Evolutionary conservation across 2,329 filamentous ascomycete genomes (phyloP).

Genomic region (Pezicula neosporulosa): DNA sequence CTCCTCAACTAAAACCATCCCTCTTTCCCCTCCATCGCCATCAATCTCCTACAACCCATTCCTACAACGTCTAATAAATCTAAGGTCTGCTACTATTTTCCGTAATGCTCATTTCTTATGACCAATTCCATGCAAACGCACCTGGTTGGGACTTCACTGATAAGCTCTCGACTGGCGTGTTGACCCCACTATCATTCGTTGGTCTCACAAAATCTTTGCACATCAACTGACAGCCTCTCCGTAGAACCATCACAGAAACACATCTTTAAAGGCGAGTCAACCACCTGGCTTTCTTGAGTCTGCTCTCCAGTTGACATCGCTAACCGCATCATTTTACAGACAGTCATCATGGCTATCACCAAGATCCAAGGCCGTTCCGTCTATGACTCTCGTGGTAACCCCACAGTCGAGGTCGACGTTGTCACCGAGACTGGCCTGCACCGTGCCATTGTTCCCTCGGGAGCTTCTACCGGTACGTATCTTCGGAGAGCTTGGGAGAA

Average conservation of each 20-base stretch:
- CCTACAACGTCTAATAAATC: background rate
- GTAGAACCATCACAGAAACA: slow-evolving; percentile 4
- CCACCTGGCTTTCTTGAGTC: background rate
- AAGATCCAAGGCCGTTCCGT: slow-evolving; percentile 92
- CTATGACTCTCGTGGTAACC: slow-evolving; percentile 98
- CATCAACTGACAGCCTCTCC: slow-evolving; percentile 16
- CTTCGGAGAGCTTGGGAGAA: slow-evolving; percentile 7
- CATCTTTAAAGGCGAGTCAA: slow-evolving; percentile 12
- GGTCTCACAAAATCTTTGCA: slow-evolving; percentile 8
- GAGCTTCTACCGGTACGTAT: slow-evolving; percentile 83
- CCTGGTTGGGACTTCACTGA: background rate
- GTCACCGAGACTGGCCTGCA: slow-evolving; percentile 95
- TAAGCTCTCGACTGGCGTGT: background rate
- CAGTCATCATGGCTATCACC: slow-evolving; percentile 76
- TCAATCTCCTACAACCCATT: background rate
- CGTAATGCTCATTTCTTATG: background rate
- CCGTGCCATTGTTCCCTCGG: slow-evolving; percentile 95
- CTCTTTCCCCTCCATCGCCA: background rate
- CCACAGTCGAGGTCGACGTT: slow-evolving; percentile 96
- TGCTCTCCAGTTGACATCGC: background rate
- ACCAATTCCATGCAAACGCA: background rate
- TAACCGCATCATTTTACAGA: slow-evolving; percentile 17
- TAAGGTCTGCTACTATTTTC: background rate
- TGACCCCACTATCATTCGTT: slow-evolving; percentile 12
- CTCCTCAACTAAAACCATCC: background rate